These are phyloP conservation scores for Insectozyma bohioensis DNA, from an alignment of 1,139 yeast genomes.

Conservation along the genomic window DNA sequence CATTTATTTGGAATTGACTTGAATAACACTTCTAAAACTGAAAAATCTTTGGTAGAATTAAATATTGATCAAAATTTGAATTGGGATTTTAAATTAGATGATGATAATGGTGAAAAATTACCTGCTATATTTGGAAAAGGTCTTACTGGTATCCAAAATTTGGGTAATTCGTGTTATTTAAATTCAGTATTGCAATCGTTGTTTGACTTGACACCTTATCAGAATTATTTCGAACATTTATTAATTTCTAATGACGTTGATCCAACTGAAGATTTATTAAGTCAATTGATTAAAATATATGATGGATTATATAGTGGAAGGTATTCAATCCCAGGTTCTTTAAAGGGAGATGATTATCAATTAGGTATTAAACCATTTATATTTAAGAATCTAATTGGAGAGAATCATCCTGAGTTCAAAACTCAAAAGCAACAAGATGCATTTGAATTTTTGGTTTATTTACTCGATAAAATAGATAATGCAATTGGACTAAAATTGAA, in stretches of 20 bases:
- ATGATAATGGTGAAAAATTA: slow-evolving; percentile 65
- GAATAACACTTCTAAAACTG: slow-evolving; percentile 59
- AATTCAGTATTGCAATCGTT: slow-evolving; percentile 79
- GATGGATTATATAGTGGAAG: slow-evolving; percentile 79
- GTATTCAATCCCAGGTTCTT: slow-evolving; percentile 56
- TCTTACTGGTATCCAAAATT: slow-evolving; percentile 77
- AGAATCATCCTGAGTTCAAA: slow-evolving; percentile 76
- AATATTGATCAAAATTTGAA: slow-evolving; percentile 90
- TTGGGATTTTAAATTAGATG: slow-evolving; percentile 88
- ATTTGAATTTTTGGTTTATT: slow-evolving; percentile 75
- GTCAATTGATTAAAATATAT: slow-evolving; percentile 75
- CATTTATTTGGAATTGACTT: slow-evolving; percentile 70
- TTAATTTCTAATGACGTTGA: slow-evolving; percentile 35
- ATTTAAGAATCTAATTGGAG: slow-evolving; percentile 75
- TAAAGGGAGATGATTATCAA: slow-evolving; percentile 57
- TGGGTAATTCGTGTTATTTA: slow-evolving; percentile 92
- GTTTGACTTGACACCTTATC: slow-evolving; percentile 38
- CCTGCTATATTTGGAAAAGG: slow-evolving; percentile 67
- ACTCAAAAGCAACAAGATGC: slow-evolving; percentile 95
- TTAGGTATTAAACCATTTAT: slow-evolving; percentile 74
- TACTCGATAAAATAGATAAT: slow-evolving; percentile 63
- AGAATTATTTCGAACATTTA: slow-evolving; percentile 29
- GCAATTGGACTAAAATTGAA: slow-evolving; percentile 47
- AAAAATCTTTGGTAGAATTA: slow-evolving; percentile 81
- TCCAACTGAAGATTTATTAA: slow-evolving; percentile 63